Conservation (phyloP, 225 moss, liverwort and hornwort species). For the Rhytidiadelphus loreus region DNA sequence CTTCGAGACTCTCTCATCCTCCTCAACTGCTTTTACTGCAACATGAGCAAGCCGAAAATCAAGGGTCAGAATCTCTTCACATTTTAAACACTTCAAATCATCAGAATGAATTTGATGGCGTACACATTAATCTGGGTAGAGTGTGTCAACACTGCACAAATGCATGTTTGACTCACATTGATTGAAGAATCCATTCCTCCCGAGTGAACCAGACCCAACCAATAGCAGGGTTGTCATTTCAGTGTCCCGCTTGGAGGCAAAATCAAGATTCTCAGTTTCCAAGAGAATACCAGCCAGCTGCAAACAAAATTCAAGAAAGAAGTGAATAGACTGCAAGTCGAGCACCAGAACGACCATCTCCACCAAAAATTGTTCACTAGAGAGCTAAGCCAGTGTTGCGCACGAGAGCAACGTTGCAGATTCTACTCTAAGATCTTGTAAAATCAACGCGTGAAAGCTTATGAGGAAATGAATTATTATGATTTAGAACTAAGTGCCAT, state of each 20-base stretch:
- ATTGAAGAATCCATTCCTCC: conserved; percentile 32
- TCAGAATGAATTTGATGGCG: neutral
- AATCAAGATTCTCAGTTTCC: conserved; percentile 37
- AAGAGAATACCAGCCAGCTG: conserved; percentile 39
- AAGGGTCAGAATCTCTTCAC: neutral
- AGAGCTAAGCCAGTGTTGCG: neutral
- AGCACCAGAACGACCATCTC: neutral
- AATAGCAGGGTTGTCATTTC: conserved; percentile 24
- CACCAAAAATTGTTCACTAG: neutral
- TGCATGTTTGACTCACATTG: conserved; percentile 11
- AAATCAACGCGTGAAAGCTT: neutral
- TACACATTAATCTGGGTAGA: neutral
- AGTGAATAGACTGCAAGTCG: neutral
- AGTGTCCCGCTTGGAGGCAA: conserved; percentile 32
- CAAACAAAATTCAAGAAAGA: neutral
- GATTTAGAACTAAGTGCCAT: neutral
- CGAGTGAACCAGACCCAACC: conserved; percentile 36
- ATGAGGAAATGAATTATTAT: neutral
- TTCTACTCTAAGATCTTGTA: neutral
- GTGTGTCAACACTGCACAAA: neutral
- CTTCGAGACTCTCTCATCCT: conserved; percentile 13
- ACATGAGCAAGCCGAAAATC: neutral
- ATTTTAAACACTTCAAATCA: neutral
- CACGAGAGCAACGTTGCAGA: neutral
- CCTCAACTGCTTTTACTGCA: conserved; percentile 20